Percentiles rank a stretch among this genome's conserved stretches.
phyloP scores from a whole-genome alignment of 2,329 filamentous ascomycete genomes.

The Paecilomyces sp. region DNA sequence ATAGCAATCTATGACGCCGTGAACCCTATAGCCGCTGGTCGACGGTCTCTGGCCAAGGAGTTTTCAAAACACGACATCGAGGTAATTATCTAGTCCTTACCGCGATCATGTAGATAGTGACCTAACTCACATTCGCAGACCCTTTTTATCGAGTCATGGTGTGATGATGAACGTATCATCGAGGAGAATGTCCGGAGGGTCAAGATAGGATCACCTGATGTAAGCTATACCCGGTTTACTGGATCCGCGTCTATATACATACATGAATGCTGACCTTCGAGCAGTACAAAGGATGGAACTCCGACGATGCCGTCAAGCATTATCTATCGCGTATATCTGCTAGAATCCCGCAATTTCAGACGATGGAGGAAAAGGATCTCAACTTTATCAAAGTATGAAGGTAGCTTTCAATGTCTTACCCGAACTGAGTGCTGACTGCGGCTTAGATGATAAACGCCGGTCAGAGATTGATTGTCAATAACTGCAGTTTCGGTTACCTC shows the following conservation, averaged over 20 bases:
- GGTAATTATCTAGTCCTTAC: conserved; percentile 35
- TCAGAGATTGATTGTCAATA: conserved; percentile 88
- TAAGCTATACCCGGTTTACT: conserved; percentile 37
- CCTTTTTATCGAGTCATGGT: conserved; percentile 92
- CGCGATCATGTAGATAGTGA: neutral
- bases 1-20: conserved; percentile 98
- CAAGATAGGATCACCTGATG: conserved; percentile 95
- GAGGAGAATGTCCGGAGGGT: conserved; percentile 95
- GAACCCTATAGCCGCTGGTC: conserved; percentile 77
- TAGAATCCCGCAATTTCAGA: conserved; percentile 93
- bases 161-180: conserved; percentile 86
- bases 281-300: conserved; percentile 82
- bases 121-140: conserved; percentile 51
- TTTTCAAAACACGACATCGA: conserved; percentile 97
- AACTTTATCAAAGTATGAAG: conserved; percentile 75
- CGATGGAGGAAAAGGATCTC: conserved; percentile 86
- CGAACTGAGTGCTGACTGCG: neutral
- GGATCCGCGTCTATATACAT: conserved; percentile 5
- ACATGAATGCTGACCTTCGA: neutral
- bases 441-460: conserved; percentile 88
- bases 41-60: conserved; percentile 82
- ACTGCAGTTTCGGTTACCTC: conserved; percentile 91
- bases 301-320: conserved; percentile 84
- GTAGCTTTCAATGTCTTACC: neutral
- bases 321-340: conserved; percentile 85